Base-by-base conservation (phyloP, 495 filamentous ascomycete genomes). In the Annulohypoxylon nitens region DNA sequence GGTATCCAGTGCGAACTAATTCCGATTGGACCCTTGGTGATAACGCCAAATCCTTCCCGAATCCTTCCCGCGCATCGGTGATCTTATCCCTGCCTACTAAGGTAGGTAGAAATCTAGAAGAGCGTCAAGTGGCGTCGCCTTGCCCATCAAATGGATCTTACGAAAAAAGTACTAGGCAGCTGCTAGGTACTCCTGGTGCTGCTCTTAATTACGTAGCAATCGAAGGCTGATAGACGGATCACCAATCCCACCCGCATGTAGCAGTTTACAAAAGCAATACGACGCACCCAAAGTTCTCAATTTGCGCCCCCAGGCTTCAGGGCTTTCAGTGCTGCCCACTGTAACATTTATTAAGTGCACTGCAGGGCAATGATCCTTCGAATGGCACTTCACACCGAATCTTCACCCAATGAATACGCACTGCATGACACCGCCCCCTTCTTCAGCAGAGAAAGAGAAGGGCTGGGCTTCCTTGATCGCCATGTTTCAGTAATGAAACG, bases 31-130 rank as follows among this genome's bases (percentile, higher is more conserved):
- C 30, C 30, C 30, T 30, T 30, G 14, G 39, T n/a, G 12, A 43
- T 43, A 43, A 43, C 39, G 14, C 39, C 14, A 43, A 43, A 43
- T 43, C 39, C 39, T 43, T 43, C 39, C 39, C 39, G 39, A 43
- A 43, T 43, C 39, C 39, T 43, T 43, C 39, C 39, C 39, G 39
- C 39, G 4, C 39, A 43, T 43, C 12, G 12, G 4, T n/a, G 39
- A 43, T 53, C 20, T 53, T 26, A 53, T 53, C 16, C 47, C 47
- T 50, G 20, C 47, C 47, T 20, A 50, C 16, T 8, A 8, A 53
- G 47, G 47, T 51, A 51, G 20, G 47, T 51, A 20, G 45, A 11
- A 50, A 50, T 50, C 20, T 50, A 50, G 47, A 50, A 50, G 16
- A 30, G 20, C 12, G 36, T 10, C 36, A 3, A 7, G 30, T 30